Evolutionary conservation across 768 basidiomycete genomes (phyloP).

Genomic region (Kwoniella heveanensis): DNA sequence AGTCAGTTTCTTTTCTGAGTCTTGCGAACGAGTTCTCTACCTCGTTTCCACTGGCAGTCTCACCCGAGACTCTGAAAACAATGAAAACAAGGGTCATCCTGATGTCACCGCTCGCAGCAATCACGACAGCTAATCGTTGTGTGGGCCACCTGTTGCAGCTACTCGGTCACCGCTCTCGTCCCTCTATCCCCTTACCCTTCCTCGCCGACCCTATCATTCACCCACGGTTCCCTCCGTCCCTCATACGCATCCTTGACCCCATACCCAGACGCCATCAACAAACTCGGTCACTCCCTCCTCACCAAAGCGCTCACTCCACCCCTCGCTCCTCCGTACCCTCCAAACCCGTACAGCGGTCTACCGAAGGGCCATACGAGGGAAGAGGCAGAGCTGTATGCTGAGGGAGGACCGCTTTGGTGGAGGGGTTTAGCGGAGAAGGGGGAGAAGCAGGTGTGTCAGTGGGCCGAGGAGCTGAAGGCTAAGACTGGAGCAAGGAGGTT

Average conservation of each 20-base stretch:
- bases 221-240: conserved; percentile 85
- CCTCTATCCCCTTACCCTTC: conserved; percentile 59
- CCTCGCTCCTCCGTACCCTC: conserved; percentile 77
- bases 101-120: no score
- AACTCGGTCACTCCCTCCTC: conserved; percentile 70
- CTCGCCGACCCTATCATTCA: conserved; percentile 70
- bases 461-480: conserved; percentile 70
- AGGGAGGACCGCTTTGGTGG: conserved; percentile 90
- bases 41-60: no score
- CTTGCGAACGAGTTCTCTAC: no score
- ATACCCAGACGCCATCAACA: conserved; percentile 82
- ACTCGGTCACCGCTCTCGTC: conserved; percentile 56
- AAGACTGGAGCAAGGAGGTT: conserved; percentile 81
- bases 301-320: conserved; percentile 70
- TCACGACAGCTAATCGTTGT: no score
- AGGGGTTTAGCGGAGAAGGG: conserved; percentile 88
- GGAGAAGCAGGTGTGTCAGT: conserved; percentile 65
- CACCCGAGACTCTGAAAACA: no score
- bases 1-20: conserved; percentile 54
- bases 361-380: conserved; percentile 67
- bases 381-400: conserved; percentile 71
- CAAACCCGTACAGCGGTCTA: conserved; percentile 65
- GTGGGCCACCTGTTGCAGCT: no score
- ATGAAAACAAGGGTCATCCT: no score
- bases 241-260: conserved; percentile 71